These are phyloP conservation scores for Phytophthora foliorum DNA, from an alignment of 352 stramenopile genomes.

Conservation along the genomic window DNA sequence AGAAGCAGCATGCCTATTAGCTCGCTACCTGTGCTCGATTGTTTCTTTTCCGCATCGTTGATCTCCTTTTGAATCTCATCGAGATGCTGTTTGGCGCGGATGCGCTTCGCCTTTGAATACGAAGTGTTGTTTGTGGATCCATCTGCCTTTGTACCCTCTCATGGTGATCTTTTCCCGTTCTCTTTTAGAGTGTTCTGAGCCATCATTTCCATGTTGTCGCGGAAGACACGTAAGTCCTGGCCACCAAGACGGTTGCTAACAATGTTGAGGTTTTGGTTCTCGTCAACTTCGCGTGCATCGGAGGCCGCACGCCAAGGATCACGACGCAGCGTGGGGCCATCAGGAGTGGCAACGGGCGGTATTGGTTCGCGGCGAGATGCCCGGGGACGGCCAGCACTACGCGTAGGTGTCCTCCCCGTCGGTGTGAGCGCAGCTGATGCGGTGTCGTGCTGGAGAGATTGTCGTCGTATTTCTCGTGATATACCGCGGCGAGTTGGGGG, in stretches of 20 bases:
- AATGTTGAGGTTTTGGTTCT: neutral
- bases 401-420: too few species aligned
- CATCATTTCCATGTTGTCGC: slow-evolving; percentile 7
- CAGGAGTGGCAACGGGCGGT: neutral
- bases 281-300: neutral
- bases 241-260: slow-evolving; percentile 1
- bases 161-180: neutral
- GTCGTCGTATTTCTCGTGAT: too few species aligned
- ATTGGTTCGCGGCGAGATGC: too few species aligned
- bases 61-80: neutral
- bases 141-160: neutral
- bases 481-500: too few species aligned
- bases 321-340: neutral
- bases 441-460: too few species aligned
- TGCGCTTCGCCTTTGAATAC: neutral
- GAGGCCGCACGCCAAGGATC: neutral
- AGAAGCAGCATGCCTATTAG: too few species aligned
- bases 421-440: too few species aligned
- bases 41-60: neutral
- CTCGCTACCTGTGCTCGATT: too few species aligned
- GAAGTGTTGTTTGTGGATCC: neutral
- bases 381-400: too few species aligned
- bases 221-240: slow-evolving; percentile 3
- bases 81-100: neutral
- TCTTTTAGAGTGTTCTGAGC: neutral